These are phyloP conservation scores for Ustilaginoidea virens DNA, from an alignment of 2,329 filamentous ascomycete species.

Conservation along the genomic window DNA sequence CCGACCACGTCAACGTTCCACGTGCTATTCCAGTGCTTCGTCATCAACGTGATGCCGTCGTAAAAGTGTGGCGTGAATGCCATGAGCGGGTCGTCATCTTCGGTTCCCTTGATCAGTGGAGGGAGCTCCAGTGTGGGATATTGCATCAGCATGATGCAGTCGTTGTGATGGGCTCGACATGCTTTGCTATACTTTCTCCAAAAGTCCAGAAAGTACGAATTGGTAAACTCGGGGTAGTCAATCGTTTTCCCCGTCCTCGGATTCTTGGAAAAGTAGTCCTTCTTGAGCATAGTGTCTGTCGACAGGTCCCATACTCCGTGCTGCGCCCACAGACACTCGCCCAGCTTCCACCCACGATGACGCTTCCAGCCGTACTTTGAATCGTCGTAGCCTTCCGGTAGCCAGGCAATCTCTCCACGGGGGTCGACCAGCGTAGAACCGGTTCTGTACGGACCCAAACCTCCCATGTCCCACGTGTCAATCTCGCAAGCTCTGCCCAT, in stretches of 20 bases:
- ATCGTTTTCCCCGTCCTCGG: slow-evolving; percentile 59
- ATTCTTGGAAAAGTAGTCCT: slow-evolving; percentile 76
- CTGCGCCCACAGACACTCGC: slow-evolving; percentile 93
- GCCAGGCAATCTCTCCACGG: slow-evolving; percentile 70
- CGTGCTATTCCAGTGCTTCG: slow-evolving; percentile 94
- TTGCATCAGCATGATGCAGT: slow-evolving; percentile 80
- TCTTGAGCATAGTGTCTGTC: slow-evolving; percentile 61
- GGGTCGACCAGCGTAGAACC: slow-evolving; percentile 76
- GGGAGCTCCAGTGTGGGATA: slow-evolving; percentile 86
- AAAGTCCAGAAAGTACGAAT: slow-evolving; percentile 79
- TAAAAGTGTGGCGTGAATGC: slow-evolving; percentile 94
- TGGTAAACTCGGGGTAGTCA: slow-evolving; percentile 75
- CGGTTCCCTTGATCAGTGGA: slow-evolving; percentile 70
- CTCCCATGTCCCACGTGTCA: slow-evolving; percentile 85
- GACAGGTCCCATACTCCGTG: slow-evolving; percentile 86
- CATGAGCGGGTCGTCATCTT: slow-evolving; percentile 78
- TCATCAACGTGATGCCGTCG: slow-evolving; percentile 90
- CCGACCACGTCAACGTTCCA: slow-evolving; percentile 97
- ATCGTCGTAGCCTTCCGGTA: slow-evolving; percentile 72
- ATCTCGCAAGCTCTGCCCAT: slow-evolving; percentile 82
- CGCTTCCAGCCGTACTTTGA: slow-evolving; percentile 80
- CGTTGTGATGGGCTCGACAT: slow-evolving; percentile 60
- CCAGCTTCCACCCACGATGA: slow-evolving; percentile 76
- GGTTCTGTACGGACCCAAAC: slow-evolving; percentile 80
- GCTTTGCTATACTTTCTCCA: slow-evolving; percentile 63